phyloP scores from a whole-genome alignment of 164 flowering plant genomes.

The Piper longum region DNA sequence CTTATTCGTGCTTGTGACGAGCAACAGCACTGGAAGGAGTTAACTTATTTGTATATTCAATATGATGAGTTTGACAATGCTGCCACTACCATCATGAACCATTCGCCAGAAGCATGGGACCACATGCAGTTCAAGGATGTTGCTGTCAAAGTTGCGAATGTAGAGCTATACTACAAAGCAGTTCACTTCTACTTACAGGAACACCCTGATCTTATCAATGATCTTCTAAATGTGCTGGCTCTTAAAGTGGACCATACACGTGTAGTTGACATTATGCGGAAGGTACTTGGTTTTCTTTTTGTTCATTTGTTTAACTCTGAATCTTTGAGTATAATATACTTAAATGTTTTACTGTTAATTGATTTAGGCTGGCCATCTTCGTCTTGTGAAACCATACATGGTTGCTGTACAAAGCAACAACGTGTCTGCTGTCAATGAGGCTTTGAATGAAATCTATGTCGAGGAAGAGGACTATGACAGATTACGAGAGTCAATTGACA shows the following conservation, averaged over 20 bases:
- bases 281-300: conserved; percentile 69
- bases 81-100: conserved; percentile 90
- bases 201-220: conserved; percentile 94
- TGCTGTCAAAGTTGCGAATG: conserved; percentile 92
- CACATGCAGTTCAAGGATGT: conserved; percentile 90
- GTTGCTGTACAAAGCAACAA: conserved; percentile 96
- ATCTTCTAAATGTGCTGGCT: conserved; percentile 90
- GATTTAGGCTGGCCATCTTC: conserved; percentile 76
- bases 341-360: neutral
- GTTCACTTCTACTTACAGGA: conserved; percentile 98
- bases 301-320: neutral
- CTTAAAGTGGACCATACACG: conserved; percentile 76
- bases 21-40: conserved; percentile 84
- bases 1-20: conserved; percentile 84
- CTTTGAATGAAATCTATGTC: conserved; percentile 74
- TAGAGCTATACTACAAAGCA: conserved; percentile 94
- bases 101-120: conserved; percentile 92
- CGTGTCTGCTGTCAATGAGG: conserved; percentile 92
- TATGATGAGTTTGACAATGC: conserved; percentile 99
- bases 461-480: conserved; percentile 97
- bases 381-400: conserved; percentile 97
- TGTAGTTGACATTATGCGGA: conserved; percentile 93
- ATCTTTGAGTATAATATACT: no score
- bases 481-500: conserved; percentile 84
- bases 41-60: conserved; percentile 63